Evolutionary conservation across 345 rosid species (phyloP), one percentile per base, ranked within the genome.

Genomic region (Hirschfeldia incana): DNA sequence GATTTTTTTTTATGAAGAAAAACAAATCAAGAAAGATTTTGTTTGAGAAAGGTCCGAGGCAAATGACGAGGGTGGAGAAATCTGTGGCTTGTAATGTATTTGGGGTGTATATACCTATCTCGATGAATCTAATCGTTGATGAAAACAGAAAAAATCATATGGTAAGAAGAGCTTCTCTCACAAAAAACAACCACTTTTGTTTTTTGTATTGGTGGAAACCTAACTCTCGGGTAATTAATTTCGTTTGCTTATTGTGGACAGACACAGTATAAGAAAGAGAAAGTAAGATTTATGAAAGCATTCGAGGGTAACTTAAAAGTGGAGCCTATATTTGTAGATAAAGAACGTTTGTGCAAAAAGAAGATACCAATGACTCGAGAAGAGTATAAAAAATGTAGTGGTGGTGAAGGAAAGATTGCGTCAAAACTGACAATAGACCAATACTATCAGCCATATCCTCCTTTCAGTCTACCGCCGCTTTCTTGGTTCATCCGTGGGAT

Each of bases 401-500:
- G 85, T 11, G 92, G 94, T 15, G 84, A 85, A 80, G 95, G 98
- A 72, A 87, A 88, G 86, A 60, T 90, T 13, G 98, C 89, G 30
- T 89, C 97, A 2, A 89, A 63, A 11, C 89, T 86, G 85, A 85
- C 77, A 81, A 77, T 91, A 85, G 86, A 90, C 36, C 96, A 94
- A 76, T 82, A 86, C 72, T 86, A 90, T 82, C 89, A 94, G 78
- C 92, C 97, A 4, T 81, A 92, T 57, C 10, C 42, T 63, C 60
- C 88, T 62, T 77, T 86, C 34, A 90, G 91, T 4, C 90, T 97
- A 2, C 96, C 94, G 7, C 94, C 95, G n/a, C 81, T 94, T 72
- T 91, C 97, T 29, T 91, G 92, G 98, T 88, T 88, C 77, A 85
- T 94, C n/a, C 85, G 92, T 71, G 88, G 87, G 67, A 85, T 85